These are phyloP conservation scores for Straminergon stramineum DNA, from an alignment of 225 moss, liverwort and hornwort genomes.

Conservation along the genomic window DNA sequence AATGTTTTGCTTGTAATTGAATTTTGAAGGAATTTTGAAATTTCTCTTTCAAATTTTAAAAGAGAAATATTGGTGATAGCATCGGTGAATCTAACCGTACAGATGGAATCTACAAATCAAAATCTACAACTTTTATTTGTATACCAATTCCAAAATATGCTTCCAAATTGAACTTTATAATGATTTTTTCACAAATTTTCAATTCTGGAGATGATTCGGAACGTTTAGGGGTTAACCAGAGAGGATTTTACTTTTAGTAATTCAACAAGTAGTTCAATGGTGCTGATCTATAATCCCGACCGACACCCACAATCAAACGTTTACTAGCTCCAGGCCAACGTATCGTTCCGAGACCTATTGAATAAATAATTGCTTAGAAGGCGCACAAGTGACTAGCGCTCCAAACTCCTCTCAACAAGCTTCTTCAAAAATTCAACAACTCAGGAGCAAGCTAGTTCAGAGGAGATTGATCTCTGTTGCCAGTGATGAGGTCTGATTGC, in stretches of 20 bases:
- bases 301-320: not conserved
- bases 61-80: no score
- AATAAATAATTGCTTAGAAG: not conserved
- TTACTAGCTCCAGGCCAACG: not conserved
- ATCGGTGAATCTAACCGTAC: no score
- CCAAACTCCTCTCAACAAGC: not conserved
- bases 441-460: not conserved
- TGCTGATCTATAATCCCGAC: not conserved
- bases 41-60: no score
- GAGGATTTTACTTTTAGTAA: not conserved
- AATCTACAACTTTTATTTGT: no score
- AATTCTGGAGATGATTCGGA: no score
- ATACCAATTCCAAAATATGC: no score
- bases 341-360: not conserved
- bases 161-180: no score
- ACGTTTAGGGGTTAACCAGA: no score
- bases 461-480: not conserved
- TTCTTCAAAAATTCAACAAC: not conserved
- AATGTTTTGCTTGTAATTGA: no score
- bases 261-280: not conserved
- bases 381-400: not conserved
- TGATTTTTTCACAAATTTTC: no score
- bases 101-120: no score
- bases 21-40: no score
- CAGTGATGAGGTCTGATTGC: not conserved